phyloP scores from a whole-genome alignment of 2,329 filamentous ascomycete genomes.

The Lasiodiplodia citricola region DNA sequence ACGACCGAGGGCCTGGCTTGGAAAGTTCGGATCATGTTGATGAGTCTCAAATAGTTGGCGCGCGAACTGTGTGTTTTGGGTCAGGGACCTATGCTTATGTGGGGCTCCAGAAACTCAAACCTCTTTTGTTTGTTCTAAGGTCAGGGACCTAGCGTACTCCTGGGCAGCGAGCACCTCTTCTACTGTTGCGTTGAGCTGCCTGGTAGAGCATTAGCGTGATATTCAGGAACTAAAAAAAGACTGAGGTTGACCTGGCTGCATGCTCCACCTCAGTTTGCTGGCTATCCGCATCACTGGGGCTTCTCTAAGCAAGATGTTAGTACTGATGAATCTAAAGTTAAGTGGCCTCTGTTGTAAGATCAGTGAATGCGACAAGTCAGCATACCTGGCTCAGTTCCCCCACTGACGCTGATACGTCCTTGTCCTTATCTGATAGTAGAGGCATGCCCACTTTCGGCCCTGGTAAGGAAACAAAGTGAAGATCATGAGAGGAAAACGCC shows the following conservation, averaged over 20 bases:
- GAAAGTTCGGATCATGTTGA: conserved; percentile 56
- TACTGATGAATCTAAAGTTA: too few species aligned
- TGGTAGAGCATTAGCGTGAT: neutral
- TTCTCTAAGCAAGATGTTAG: neutral
- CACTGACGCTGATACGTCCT: neutral
- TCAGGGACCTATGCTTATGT: neutral
- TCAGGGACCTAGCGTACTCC: neutral
- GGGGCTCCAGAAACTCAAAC: neutral
- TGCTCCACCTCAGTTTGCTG: conserved; percentile 1
- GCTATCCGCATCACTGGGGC: neutral
- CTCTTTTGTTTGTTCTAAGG: neutral
- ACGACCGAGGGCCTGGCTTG: conserved; percentile 46
- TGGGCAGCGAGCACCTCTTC: conserved; percentile 8
- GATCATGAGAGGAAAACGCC: neutral
- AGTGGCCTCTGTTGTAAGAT: neutral
- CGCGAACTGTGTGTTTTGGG: neutral
- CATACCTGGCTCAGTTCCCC: neutral
- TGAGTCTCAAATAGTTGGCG: conserved; percentile 50
- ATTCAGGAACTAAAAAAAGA: neutral
- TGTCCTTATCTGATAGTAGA: neutral
- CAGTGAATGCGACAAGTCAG: neutral
- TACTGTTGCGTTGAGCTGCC: conserved; percentile 2
- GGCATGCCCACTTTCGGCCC: neutral
- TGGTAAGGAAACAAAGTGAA: neutral
- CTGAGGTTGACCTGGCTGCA: neutral